A percentile compares a stretch with the other conserved stretches of the same genome.
Evolutionary conservation across 805 yeast species (phyloP).

Genomic region (Metschnikowia gruessii): DNA sequence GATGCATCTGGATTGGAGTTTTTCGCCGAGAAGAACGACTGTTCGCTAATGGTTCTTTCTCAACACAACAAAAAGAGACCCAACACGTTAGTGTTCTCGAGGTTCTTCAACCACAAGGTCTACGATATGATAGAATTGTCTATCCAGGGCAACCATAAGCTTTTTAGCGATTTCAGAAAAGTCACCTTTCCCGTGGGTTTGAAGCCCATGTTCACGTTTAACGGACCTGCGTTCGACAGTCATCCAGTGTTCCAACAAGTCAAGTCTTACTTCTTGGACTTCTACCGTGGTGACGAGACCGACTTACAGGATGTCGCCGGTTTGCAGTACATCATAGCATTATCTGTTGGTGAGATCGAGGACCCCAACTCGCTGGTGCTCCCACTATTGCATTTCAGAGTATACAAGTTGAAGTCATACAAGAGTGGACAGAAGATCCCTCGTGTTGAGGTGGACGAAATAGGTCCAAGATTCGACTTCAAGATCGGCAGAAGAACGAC

Average conservation of each 20-base stretch:
- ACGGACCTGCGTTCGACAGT: slow-evolving; percentile 86
- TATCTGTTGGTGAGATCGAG: slow-evolving; percentile 72
- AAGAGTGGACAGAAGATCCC: slow-evolving; percentile 87
- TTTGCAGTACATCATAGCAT: slow-evolving; percentile 82
- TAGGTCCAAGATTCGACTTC: slow-evolving; percentile 94
- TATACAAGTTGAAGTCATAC: slow-evolving; percentile 78
- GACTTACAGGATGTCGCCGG: slow-evolving; percentile 92
- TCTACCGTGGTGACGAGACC: slow-evolving; percentile 81
- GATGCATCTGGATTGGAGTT: slow-evolving; percentile 83
- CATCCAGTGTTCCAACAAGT: slow-evolving; percentile 83
- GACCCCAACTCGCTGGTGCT: slow-evolving; percentile 68
- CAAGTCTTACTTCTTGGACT: slow-evolving; percentile 86
- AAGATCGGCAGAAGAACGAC: slow-evolving; percentile 81
- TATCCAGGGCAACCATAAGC: slow-evolving; percentile 60
- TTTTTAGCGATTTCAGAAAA: slow-evolving; percentile 77
- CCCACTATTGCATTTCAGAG: slow-evolving; percentile 87
- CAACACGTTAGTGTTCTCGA: slow-evolving; percentile 78
- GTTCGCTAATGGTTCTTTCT: slow-evolving; percentile 76
- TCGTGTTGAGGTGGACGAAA: slow-evolving; percentile 89
- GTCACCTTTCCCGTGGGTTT: slow-evolving; percentile 81
- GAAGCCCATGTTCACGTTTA: slow-evolving; percentile 91
- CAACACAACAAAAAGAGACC: slow-evolving; percentile 89
- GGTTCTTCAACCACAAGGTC: slow-evolving; percentile 87
- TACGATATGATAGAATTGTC: slow-evolving; percentile 93
- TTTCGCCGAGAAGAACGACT: slow-evolving; percentile 91